Base-by-base conservation (phyloP, 371 early-diverging fungal species). In the Parasitella parasitica region DNA sequence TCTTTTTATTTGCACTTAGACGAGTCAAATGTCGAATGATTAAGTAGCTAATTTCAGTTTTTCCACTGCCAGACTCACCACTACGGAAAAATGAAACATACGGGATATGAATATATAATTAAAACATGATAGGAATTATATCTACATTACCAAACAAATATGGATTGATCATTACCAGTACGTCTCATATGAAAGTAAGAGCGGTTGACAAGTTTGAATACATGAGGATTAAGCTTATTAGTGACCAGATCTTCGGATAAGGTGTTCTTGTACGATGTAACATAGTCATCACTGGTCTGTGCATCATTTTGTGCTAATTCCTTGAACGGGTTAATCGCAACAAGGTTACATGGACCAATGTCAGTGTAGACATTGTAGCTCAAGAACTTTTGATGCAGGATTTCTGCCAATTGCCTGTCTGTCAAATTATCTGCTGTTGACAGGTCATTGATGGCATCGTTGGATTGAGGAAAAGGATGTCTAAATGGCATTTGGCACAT, bases 1-100 rank as follows among this genome's bases (percentile, higher is more conserved):
- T 89, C 61, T 91, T 93, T 63, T 89, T 87, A 26, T 85, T 81
- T 58, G 84, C 81, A 69, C 85, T 78, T 22, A 91, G 70, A 34
- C 83, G 85, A 43, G 83, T 76, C n/a, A 92, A 79, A 61, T 88
- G 84, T 18, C 85, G 80, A 34, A 87, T 64, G 12, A 87, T 76
- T 57, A 87, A 64, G 22, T 80, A 72, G 9, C 76, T 68, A 16
- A 81, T 73, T 66, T 92, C 91, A 1, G 91, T 83, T 71, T 94
- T 95, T 41, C 96, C 96, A 34, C 89, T 83, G 30, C 89, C 94
- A 12, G 89, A 80, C 62, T 92, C 90, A 20, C 96, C 96, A 68
- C 91, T 91, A 78, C n/a, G 35, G n/a, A 50, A 32, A 32, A 32
- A 32, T 32, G 32, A 32, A 32, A 32, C 32, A 43, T 41, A 36